phyloP scores from a whole-genome alignment of 2,329 filamentous ascomycete genomes.

The Sclerotinia spermophila region DNA sequence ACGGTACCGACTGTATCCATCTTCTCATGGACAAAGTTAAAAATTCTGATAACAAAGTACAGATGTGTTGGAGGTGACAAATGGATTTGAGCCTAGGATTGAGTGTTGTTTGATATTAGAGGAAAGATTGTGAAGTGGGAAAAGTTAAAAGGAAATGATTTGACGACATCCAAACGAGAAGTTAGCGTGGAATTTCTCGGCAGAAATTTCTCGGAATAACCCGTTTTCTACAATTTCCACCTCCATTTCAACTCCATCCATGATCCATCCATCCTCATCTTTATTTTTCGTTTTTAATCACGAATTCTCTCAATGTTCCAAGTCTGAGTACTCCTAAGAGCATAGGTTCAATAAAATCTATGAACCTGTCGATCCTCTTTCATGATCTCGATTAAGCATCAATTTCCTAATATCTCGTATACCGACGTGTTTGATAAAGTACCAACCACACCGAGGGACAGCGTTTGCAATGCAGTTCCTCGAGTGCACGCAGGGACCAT shows the following conservation, averaged over 20 bases:
- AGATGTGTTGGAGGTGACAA: background rate
- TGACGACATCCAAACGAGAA: conserved; percentile 7
- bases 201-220: background rate
- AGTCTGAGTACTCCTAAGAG: background rate
- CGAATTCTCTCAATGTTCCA: background rate
- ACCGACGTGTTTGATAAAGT: background rate
- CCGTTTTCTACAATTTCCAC: background rate
- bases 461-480: background rate
- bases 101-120: background rate
- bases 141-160: background rate
- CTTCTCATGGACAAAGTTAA: background rate
- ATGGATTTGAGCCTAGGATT: too few species aligned
- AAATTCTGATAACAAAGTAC: background rate
- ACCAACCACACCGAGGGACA: background rate
- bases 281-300: background rate
- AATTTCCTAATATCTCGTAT: background rate
- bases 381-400: background rate
- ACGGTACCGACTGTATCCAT: conserved; percentile 1
- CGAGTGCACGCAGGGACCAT: background rate
- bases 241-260: background rate
- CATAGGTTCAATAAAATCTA: background rate
- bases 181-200: background rate
- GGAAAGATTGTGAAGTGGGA: background rate
- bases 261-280: background rate
- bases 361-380: background rate